Base-by-base conservation (phyloP, 192 early-diverging fungal species). In the Radiomyces spectabilis region DNA sequence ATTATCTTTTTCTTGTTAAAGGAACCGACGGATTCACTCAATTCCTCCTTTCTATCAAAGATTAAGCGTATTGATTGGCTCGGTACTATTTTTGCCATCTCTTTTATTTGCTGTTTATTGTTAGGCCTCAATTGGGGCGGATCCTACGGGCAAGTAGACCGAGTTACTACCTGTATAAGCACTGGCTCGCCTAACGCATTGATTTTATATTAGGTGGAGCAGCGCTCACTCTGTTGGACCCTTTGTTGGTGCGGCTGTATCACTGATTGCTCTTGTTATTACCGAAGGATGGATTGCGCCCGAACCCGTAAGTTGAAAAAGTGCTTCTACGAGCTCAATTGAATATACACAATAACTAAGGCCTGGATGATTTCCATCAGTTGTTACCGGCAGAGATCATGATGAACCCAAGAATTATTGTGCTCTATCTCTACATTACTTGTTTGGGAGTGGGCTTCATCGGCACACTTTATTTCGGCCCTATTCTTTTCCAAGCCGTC, bases 121-220 rank as follows among this genome's bases (percentile, higher is more conserved):
- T 39, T 87, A 45, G 79, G 72, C n/a, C 41, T 85, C 10, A 79
- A 55, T 32, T 85, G 78, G 78, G 87, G 84, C 10, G 82, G 83
- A 31, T 59, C 56, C 35, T 86, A 80, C 40, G 65, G 73, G 53
- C 47, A 61, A 53, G 33, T 29, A 38, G 0, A 38, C 2, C 24
- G 34, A 33, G 5, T 5, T 13, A 37, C 15, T 51, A 37, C 3
- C 7, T 22, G 9, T 1, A 21, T 39, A 15, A 38, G n/a, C 4
- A 51, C 31, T n/a, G n/a, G 39, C 6, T n/a, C 3, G 9, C 7
- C 15, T 24, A 29, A 53, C 6, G 19, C n/a, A 33, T 44, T 42
- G 31, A 5, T 27, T 31, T 3, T 9, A 9, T 51, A 25, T 21
- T 40, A 63, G 62, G 1, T 89, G 87, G 87, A 56, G 53, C 10